Evolutionary conservation across 805 yeast genomes (phyloP), one percentile per base, ranked within the genome.

Genomic region (Hanseniaspora occidentalis): DNA sequence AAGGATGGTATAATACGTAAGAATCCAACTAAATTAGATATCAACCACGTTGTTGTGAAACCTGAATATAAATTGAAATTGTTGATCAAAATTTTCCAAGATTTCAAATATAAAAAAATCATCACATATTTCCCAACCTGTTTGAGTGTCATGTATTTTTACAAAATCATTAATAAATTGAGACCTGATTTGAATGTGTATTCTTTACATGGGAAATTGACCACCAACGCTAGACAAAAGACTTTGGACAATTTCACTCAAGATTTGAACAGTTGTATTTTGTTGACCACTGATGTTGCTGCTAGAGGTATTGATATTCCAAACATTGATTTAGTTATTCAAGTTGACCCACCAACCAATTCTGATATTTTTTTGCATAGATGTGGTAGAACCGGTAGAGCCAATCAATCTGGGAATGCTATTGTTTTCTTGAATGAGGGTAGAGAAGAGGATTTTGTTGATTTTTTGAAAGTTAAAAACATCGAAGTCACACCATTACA

Each of bases 251-350:
- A 58, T 25, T 92, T 89, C 54, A 56, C 77, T 0, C 68, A 69
- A 1, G 66, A 70, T 11, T 37, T 57, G 13, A 10, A 33, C 8
- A 53, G 50, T 17, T 66, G 78, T 8, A 73, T 89, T 0, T 60
- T 92, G 19, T 64, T 92, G 60, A 86, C 98, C 2, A 92, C 98
- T 0, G 98, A 92, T 66, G 96, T 92, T n/a, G 96, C 98, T 1
- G 96, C 97, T 0, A 71, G 98, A 54, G 98, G 98, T 34, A 73
- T 92, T 18, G 98, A 92, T 64, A 79, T 92, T 22, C 94, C 95
- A 1, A 92, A 88, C 40, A 96, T 92, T 8, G 97, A 92, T 53
- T 61, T 88, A 20, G 97, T 89, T 3, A 64, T 92, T n/a, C 98
- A 92, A 56, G 50, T 89, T 19, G 97, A 92, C 47, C 95, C 97